Evolutionary conservation across 2,329 filamentous ascomycete species (phyloP), one percentile per base, ranked within the genome.

Genomic region (Diplodia seriata): DNA sequence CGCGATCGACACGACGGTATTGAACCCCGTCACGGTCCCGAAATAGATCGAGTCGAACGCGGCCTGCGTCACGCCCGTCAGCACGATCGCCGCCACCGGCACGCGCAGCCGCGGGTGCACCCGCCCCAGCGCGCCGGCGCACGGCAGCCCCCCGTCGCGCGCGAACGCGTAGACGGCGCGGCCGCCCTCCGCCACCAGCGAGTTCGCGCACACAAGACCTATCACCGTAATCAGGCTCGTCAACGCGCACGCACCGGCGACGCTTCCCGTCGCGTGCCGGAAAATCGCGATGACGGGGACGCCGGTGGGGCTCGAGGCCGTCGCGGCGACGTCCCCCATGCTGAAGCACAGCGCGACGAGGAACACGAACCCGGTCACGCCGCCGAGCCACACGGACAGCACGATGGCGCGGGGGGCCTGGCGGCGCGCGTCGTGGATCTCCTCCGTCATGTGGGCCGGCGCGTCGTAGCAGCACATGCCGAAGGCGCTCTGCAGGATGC

Each of bases 1-100:
- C 0, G 85, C 81, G 65, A 87, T 87, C 6, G 84, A 81, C 57
- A 87, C 83, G 20, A 87, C 83, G 0, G 85, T 87, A 57, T 85
- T 82, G 71, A 86, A 86, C 0, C 85, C 85, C 0, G 85, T 86
- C 1, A 81, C 79, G 0, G 83, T 85, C 1, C 84, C 85, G 68
- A 86, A 86, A 69, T 86, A 85, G 55, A 87, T 86, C 14, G 82
- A 82, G 70, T 85, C 83, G 59, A 87, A 80, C 0, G 82, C 84
- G 69, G 86, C 79, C 69, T 87, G 85, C 2, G 86, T 78, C 0
- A 80, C 68, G 0, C 79, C 75, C 0, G 82, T 83, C 2, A 85
- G 72, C 0, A 86, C 68, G 7, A 86, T 77, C 0, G 85, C 84
- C 68, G 82, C 80, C 2, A 85, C 78, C 0, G 85, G 85, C 3